phyloP scores from a whole-genome alignment of 306 rosid genomes.

The Chamaecrista fasciculata region DNA sequence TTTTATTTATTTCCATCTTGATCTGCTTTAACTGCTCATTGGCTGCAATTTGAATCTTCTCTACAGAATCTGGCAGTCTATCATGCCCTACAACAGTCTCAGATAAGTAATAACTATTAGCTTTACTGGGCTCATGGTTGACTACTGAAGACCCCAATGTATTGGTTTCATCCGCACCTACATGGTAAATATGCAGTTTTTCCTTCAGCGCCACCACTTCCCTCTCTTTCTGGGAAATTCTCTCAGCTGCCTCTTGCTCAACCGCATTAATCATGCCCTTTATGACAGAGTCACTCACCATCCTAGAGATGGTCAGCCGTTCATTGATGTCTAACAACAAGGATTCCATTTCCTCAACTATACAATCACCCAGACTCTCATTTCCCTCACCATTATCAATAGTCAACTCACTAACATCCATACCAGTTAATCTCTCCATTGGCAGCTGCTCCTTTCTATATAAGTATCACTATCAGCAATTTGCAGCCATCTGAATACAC shows the following conservation, averaged over 20 bases:
- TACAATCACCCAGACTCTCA: conserved; percentile 40
- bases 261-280: conserved; percentile 80
- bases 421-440: conserved; percentile 35
- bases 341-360: conserved; percentile 70
- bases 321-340: conserved; percentile 53
- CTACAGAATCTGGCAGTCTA: conserved; percentile 37
- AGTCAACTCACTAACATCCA: conserved; percentile 35
- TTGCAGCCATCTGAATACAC: conserved; percentile 25
- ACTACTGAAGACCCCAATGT: conserved; percentile 19
- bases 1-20: conserved; percentile 56
- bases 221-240: conserved; percentile 61
- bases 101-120: conserved; percentile 2
- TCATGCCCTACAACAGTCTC: conserved; percentile 34
- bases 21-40: conserved; percentile 55
- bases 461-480: conserved; percentile 27
- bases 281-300: conserved; percentile 82
- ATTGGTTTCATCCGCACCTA: conserved; percentile 36
- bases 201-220: conserved; percentile 66
- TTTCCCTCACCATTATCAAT: conserved; percentile 35
- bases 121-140: conserved; percentile 24
- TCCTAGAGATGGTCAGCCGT: conserved; percentile 68
- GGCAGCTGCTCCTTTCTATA: conserved; percentile 3
- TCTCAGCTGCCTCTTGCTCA: conserved; percentile 66
- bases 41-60: conserved; percentile 40
- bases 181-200: conserved; percentile 32